A percentile compares a stretch with the other conserved stretches of the same genome.
Conservation (phyloP, 768 basidiomycete genomes). For the Hemileccinum rubropunctum region DNA sequence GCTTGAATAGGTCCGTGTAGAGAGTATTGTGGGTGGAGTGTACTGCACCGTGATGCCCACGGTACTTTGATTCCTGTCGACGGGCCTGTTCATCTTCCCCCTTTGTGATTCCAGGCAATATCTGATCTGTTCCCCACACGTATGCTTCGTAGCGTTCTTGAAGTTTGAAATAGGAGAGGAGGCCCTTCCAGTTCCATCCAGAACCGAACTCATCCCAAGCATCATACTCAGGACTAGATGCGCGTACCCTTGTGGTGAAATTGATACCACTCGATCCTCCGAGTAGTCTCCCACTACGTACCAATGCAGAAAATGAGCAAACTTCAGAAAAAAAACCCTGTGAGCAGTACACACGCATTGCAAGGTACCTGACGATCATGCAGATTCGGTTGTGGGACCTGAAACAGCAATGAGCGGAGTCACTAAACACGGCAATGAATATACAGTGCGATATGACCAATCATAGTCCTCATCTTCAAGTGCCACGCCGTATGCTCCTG, state of each 20-base stretch:
- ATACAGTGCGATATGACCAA: constrained; percentile 17
- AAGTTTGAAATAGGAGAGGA: constrained; percentile 12
- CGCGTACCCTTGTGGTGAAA: constrained; percentile 19
- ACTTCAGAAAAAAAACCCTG: no score
- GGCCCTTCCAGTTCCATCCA: constrained; percentile 17
- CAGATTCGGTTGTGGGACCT: constrained; percentile 17
- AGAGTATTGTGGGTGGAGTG: no score
- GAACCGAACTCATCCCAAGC: constrained; percentile 15
- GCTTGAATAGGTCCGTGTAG: no score
- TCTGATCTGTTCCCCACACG: no score
- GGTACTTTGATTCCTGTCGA: no score
- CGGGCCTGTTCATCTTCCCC: no score
- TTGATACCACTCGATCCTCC: constrained; percentile 22
- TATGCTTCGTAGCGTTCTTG: constrained; percentile 3
- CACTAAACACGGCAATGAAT: not conserved
- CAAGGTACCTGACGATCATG: not conserved
- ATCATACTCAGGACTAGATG: constrained; percentile 18
- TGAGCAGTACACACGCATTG: constrained; percentile 5
- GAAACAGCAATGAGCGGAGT: not conserved
- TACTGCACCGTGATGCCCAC: no score
- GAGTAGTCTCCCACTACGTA: constrained; percentile 14
- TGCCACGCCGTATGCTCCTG: constrained; percentile 8
- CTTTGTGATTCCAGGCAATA: no score
- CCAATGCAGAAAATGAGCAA: not conserved
- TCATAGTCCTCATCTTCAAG: constrained; percentile 9